Conservation (phyloP, 2,329 filamentous ascomycete species). For the Aureobasidium sp. region DNA sequence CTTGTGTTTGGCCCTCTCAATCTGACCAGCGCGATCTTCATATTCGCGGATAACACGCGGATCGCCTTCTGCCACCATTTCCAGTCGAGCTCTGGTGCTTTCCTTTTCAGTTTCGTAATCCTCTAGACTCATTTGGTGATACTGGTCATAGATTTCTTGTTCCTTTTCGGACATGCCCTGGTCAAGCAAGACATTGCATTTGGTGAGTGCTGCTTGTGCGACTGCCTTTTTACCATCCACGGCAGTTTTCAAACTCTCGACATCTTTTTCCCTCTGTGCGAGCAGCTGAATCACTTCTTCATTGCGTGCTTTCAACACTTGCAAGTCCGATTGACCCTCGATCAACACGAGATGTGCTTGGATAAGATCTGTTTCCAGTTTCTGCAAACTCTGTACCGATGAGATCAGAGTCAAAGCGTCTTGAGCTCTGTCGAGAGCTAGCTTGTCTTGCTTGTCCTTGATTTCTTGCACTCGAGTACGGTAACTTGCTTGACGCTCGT, state of each 20-base stretch:
- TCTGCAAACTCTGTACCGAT: constrained; percentile 55
- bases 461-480: constrained; percentile 46
- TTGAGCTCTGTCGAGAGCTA: constrained; percentile 29
- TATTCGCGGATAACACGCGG: constrained; percentile 70
- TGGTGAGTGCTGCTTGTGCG: constrained; percentile 19
- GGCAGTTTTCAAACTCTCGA: constrained; percentile 34
- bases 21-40: constrained; percentile 63
- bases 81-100: constrained; percentile 66
- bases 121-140: constrained; percentile 40
- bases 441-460: constrained; percentile 33
- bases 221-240: constrained; percentile 7
- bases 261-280: constrained; percentile 39
- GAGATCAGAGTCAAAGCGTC: constrained; percentile 50
- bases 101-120: constrained; percentile 67
- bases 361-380: constrained; percentile 56
- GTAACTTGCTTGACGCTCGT: constrained; percentile 54
- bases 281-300: constrained; percentile 49
- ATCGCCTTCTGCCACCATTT: constrained; percentile 72
- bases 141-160: constrained; percentile 20
- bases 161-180: constrained; percentile 24
- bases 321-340: constrained; percentile 76
- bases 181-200: constrained; percentile 21
- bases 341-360: constrained; percentile 64
- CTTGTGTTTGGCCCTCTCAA: constrained; percentile 57
- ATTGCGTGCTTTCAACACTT: constrained; percentile 61